Evolutionary conservation across 2,329 filamentous ascomycete species (phyloP).

Genomic region (Rhynchosporium graminicola): DNA sequence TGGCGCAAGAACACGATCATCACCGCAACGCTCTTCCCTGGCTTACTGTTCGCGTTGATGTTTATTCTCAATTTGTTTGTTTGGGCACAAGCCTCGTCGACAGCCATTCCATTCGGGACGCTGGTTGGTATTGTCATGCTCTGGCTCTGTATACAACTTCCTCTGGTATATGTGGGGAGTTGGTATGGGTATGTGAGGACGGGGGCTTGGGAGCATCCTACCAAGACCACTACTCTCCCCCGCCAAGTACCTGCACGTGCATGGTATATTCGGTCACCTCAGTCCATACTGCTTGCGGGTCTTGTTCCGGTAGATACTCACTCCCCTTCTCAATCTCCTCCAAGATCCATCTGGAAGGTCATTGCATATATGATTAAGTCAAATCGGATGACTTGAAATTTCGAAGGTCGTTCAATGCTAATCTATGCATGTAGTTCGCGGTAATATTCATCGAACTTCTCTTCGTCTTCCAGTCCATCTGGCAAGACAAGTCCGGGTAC

Average conservation of each 20-base stretch:
- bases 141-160: slow-evolving; percentile 85
- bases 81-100: slow-evolving; percentile 87
- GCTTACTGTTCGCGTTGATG: slow-evolving; percentile 70
- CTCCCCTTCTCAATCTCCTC: too few species aligned
- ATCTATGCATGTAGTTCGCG: slow-evolving; percentile 54
- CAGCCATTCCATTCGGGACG: slow-evolving; percentile 81
- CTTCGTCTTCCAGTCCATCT: slow-evolving; percentile 83
- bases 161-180: slow-evolving; percentile 78
- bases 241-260: slow-evolving; percentile 73
- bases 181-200: slow-evolving; percentile 73
- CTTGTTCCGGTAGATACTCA: slow-evolving; percentile 56
- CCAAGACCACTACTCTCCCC: slow-evolving; percentile 70
- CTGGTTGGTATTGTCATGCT: slow-evolving; percentile 71
- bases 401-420: too few species aligned
- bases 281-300: slow-evolving; percentile 70
- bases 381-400: too few species aligned
- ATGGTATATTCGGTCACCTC: slow-evolving; percentile 70
- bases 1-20: slow-evolving; percentile 76
- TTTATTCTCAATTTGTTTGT: slow-evolving; percentile 87
- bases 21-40: slow-evolving; percentile 78
- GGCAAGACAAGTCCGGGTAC: slow-evolving; percentile 89
- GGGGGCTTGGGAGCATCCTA: slow-evolving; percentile 76
- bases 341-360: too few species aligned
- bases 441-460: slow-evolving; percentile 87
- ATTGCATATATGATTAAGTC: too few species aligned